These are phyloP conservation scores for Phyllostachys edulis DNA, from an alignment of 176 grass and related monocot genomes.

Conservation along the genomic window DNA sequence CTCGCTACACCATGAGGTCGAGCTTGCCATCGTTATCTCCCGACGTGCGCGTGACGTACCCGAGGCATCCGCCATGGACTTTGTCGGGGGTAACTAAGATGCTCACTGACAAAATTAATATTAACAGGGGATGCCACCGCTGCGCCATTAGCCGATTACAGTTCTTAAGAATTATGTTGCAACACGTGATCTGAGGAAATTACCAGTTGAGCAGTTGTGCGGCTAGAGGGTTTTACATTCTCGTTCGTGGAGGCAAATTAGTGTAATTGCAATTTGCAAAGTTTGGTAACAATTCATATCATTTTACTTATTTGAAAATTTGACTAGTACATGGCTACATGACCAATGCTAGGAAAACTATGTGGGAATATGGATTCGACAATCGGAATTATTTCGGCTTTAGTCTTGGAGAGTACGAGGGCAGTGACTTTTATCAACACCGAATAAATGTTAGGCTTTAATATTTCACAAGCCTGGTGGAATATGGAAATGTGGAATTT, in stretches of 20 bases:
- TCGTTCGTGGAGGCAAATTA: no score
- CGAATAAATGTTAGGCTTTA: no score
- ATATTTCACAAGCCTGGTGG: no score
- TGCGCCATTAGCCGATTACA: not conserved
- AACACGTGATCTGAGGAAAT: not conserved
- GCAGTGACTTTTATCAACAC: not conserved
- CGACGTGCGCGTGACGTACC: conserved; percentile 65
- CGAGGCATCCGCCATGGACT: conserved; percentile 76
- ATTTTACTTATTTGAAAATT: not conserved
- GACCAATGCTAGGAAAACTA: not conserved
- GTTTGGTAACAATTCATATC: not conserved
- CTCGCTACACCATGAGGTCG: conserved; percentile 88
- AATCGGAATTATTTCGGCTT: not conserved
- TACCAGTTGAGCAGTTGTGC: no score
- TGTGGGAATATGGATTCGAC: no score
- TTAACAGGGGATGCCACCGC: not conserved
- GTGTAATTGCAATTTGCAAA: no score
- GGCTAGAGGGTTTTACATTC: no score
- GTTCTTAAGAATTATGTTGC: not conserved
- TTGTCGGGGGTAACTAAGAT: conserved; percentile 64
- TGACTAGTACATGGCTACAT: not conserved
- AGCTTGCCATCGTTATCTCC: conserved; percentile 87
- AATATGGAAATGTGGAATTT: no score
- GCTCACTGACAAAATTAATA: not conserved
- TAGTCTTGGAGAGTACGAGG: not conserved